phyloP scores from a whole-genome alignment of 768 basidiomycete genomes.

The Pleurotus eryngii region DNA sequence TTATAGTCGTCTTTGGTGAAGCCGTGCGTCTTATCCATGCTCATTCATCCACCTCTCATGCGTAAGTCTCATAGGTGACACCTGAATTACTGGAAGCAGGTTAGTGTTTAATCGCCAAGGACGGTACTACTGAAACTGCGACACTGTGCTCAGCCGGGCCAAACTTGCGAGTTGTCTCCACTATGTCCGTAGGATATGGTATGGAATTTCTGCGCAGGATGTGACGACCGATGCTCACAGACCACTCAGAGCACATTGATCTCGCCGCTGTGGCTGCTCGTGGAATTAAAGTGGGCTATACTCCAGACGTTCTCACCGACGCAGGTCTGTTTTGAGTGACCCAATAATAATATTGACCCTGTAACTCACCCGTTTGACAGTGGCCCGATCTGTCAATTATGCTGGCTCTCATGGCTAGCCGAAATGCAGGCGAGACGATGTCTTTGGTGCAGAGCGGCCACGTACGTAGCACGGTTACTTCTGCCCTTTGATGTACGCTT shows the following conservation, averaged over 20 bases:
- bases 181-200: constrained; percentile 89
- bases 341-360: no score
- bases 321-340: constrained; percentile 50
- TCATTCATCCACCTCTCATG: no score
- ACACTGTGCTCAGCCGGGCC: constrained; percentile 56
- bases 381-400: constrained; percentile 90
- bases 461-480: constrained; percentile 35
- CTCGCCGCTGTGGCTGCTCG: constrained; percentile 54
- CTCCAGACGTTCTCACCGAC: constrained; percentile 90
- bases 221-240: not conserved
- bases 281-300: constrained; percentile 79
- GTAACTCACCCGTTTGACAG: constrained; percentile 32
- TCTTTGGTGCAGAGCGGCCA: constrained; percentile 65
- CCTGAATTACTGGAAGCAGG: constrained; percentile 66
- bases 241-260: constrained; percentile 72
- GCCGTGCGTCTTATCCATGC: constrained; percentile 31
- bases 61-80: constrained; percentile 50
- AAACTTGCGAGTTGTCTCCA: constrained; percentile 72
- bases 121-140: not conserved
- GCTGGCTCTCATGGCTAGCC: constrained; percentile 89
- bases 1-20: constrained; percentile 66
- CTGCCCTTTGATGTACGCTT: not conserved
- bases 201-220: constrained; percentile 12
- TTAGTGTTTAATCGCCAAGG: constrained; percentile 13
- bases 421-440: constrained; percentile 69